phyloP scores from a whole-genome alignment of 2,329 filamentous ascomycete genomes.

The Harringtonia aguacate region DNA sequence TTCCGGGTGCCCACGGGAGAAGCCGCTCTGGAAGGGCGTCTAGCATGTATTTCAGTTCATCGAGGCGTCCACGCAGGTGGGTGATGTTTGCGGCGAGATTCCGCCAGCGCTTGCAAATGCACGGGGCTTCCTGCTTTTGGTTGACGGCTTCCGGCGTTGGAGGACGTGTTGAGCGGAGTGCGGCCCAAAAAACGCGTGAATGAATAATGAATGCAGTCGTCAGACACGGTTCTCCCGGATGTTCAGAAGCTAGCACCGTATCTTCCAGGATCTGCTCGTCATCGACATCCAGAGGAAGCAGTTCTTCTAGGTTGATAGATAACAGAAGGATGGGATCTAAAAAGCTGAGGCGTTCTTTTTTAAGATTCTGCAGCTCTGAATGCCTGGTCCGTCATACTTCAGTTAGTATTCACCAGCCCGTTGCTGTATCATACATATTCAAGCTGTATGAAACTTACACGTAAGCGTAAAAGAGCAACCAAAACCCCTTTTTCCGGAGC shows the following conservation, averaged over 20 bases:
- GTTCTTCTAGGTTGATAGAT: neutral
- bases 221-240: neutral
- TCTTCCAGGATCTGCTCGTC: slow-evolving; percentile 4
- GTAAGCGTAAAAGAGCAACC: slow-evolving; percentile 23
- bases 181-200: neutral
- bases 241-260: neutral
- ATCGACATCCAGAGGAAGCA: neutral
- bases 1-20: neutral
- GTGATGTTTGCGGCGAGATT: neutral
- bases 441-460: neutral
- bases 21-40: neutral
- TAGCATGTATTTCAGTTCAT: neutral
- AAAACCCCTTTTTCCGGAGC: slow-evolving; percentile 25
- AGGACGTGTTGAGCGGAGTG: neutral
- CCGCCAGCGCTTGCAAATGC: neutral
- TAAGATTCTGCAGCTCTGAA: neutral
- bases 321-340: neutral
- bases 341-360: slow-evolving; percentile 1
- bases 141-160: neutral
- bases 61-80: neutral
- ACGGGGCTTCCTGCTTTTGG: neutral
- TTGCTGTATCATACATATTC: no score
- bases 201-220: neutral
- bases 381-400: neutral
- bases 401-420: neutral